Conservation (phyloP, 768 basidiomycete genomes). For the Polyporus arcularius region DNA sequence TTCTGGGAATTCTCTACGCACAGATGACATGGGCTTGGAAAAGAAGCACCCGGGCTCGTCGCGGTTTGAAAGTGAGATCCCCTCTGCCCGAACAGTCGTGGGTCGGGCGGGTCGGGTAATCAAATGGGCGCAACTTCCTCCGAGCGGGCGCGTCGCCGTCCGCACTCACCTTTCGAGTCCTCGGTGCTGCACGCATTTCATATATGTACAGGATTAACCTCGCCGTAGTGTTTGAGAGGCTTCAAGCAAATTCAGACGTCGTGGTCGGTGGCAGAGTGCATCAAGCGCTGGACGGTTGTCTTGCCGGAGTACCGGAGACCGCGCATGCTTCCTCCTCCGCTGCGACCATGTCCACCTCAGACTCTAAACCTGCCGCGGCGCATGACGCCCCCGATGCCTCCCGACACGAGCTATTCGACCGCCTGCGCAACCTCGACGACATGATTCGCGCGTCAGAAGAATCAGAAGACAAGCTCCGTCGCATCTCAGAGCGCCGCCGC, state of each 20-base stretch:
- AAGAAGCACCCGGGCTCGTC: slow-evolving; percentile 1
- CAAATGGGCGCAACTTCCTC: neutral
- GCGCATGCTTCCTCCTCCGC: too few species aligned
- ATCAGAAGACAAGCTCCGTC: slow-evolving; percentile 6
- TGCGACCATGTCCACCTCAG: slow-evolving; percentile 3
- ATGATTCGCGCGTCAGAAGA: slow-evolving; percentile 12
- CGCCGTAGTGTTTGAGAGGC: too few species aligned
- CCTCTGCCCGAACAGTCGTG: neutral
- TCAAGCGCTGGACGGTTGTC: too few species aligned
- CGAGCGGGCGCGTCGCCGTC: too few species aligned
- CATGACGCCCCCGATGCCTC: neutral
- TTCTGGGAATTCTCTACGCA: neutral
- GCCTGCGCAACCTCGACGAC: slow-evolving; percentile 17
- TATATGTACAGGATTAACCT: too few species aligned
- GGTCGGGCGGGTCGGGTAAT: neutral
- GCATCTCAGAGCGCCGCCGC: slow-evolving; percentile 26
- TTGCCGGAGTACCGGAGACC: too few species aligned
- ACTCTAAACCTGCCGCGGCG: neutral
- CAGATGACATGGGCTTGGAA: neutral
- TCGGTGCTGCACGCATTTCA: too few species aligned
- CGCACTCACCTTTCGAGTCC: too few species aligned
- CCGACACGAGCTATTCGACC: slow-evolving; percentile 12
- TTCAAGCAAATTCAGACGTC: too few species aligned
- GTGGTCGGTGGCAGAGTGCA: too few species aligned
- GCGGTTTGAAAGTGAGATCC: neutral